These are phyloP conservation scores for Acorus gramineus DNA, from an alignment of 106 monocot genomes.

Conservation along the genomic window DNA sequence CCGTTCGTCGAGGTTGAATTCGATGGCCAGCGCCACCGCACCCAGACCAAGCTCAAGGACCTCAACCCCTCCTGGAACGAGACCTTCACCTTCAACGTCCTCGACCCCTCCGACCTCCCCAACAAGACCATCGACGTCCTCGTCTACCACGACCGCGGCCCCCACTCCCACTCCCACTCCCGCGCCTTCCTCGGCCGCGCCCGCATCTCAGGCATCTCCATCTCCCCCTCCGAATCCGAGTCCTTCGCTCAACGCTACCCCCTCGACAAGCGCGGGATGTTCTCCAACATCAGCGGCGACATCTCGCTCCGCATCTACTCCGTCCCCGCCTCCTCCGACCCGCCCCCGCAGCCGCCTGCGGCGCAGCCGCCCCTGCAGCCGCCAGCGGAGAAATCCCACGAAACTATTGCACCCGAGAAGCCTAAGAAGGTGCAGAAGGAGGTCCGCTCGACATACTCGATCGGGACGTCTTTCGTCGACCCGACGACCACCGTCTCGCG, in stretches of 20 bases:
- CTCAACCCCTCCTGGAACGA: conserved; percentile 66
- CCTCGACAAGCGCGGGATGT: conserved; percentile 79
- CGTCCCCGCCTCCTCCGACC: conserved; percentile 1
- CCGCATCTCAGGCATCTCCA: conserved; percentile 49
- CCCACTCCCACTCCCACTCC: conserved; percentile 2
- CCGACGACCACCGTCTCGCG: too few species aligned
- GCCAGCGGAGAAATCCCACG: too few species aligned
- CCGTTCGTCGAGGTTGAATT: conserved; percentile 74
- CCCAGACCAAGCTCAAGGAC: conserved; percentile 45
- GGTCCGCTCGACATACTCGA: too few species aligned
- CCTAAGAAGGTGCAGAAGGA: conserved; percentile 12
- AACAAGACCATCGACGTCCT: conserved; percentile 45
- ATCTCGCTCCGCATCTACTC: conserved; percentile 54
- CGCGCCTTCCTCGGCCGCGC: conserved; percentile 74
- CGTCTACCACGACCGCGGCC: conserved; percentile 52
- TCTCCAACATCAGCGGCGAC: conserved; percentile 78
- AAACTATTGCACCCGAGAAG: neutral
- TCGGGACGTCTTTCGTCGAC: too few species aligned
- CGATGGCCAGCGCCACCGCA: conserved; percentile 55
- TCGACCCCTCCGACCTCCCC: conserved; percentile 28
- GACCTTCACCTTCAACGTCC: conserved; percentile 59
- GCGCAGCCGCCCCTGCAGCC: too few species aligned
- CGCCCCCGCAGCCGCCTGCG: neutral
- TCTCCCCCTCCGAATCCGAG: conserved; percentile 26
- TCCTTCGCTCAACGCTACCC: conserved; percentile 44